These are phyloP conservation scores for Sordariomycetes sp. DNA, from an alignment of 2,329 filamentous ascomycete species.

Conservation along the genomic window DNA sequence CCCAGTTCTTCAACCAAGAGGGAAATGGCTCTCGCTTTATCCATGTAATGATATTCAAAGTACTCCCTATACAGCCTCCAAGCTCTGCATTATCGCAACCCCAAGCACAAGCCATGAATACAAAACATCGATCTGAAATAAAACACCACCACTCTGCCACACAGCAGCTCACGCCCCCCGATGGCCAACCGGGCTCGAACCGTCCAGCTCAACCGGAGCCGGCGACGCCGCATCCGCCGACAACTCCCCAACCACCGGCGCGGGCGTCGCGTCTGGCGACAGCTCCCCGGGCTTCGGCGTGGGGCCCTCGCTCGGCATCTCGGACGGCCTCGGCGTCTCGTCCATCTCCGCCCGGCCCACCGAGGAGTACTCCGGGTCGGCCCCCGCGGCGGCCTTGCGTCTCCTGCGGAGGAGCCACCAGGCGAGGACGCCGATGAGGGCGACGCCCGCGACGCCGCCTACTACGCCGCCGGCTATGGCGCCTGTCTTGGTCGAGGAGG, in stretches of 20 bases:
- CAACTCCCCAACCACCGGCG: neutral
- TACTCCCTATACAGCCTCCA: too few species aligned
- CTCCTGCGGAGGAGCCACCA: neutral
- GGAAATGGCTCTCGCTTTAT: too few species aligned
- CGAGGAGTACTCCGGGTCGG: neutral
- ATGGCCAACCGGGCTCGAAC: neutral
- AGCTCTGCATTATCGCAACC: too few species aligned
- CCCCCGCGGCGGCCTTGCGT: neutral
- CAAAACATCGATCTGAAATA: too few species aligned
- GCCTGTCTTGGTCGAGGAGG: neutral
- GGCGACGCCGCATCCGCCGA: neutral
- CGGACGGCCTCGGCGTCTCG: neutral
- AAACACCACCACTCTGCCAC: too few species aligned
- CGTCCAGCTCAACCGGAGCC: neutral
- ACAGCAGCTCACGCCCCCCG: neutral
- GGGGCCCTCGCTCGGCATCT: neutral
- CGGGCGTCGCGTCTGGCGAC: neutral
- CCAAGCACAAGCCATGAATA: too few species aligned
- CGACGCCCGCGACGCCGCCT: neutral
- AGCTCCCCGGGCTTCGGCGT: neutral
- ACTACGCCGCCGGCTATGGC: constrained; percentile 1
- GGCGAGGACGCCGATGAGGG: neutral
- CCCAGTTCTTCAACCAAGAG: too few species aligned
- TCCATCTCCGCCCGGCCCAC: neutral
- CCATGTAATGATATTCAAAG: too few species aligned